Evolutionary conservation across 805 yeast genomes (phyloP).

Genomic region (Hanseniaspora jakobsenii): DNA sequence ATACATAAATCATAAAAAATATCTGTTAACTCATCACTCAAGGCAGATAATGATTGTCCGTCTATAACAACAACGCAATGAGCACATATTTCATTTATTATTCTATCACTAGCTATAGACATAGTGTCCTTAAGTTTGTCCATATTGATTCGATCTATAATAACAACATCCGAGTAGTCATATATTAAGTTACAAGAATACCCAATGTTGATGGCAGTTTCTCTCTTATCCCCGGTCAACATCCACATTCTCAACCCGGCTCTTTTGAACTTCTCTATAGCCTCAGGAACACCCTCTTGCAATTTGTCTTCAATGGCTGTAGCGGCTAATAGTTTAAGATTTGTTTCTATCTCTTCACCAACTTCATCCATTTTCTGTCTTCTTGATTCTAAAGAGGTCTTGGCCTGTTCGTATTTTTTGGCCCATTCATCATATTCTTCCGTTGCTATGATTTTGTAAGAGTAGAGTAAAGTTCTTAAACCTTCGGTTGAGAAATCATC

Average conservation of each 20-base stretch:
- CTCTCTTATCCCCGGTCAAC: conserved; percentile 96
- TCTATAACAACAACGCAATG: conserved; percentile 92
- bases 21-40: conserved; percentile 51
- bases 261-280: conserved; percentile 79
- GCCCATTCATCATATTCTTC: conserved; percentile 58
- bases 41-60: conserved; percentile 67
- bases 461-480: conserved; percentile 74
- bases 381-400: conserved; percentile 60
- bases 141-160: conserved; percentile 39
- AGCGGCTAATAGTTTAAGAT: conserved; percentile 70
- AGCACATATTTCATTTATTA: conserved; percentile 65
- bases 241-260: conserved; percentile 97
- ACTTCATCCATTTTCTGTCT: conserved; percentile 51
- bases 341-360: conserved; percentile 61
- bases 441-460: conserved; percentile 57
- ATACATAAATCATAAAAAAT: conserved; percentile 77
- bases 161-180: conserved; percentile 79
- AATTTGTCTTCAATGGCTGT: conserved; percentile 95
- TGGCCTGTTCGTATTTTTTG: conserved; percentile 56
- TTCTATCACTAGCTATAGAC: conserved; percentile 62
- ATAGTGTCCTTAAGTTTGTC: conserved; percentile 57
- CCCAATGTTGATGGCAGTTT: conserved; percentile 95
- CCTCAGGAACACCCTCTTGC: conserved; percentile 92
- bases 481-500: conserved; percentile 95
- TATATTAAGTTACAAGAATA: conserved; percentile 86